A percentile compares a stretch with the other conserved stretches of the same genome.
These are phyloP conservation scores for Xylariomycetidae sp. DNA, from an alignment of 2,329 filamentous ascomycete genomes.

Conservation along the genomic window DNA sequence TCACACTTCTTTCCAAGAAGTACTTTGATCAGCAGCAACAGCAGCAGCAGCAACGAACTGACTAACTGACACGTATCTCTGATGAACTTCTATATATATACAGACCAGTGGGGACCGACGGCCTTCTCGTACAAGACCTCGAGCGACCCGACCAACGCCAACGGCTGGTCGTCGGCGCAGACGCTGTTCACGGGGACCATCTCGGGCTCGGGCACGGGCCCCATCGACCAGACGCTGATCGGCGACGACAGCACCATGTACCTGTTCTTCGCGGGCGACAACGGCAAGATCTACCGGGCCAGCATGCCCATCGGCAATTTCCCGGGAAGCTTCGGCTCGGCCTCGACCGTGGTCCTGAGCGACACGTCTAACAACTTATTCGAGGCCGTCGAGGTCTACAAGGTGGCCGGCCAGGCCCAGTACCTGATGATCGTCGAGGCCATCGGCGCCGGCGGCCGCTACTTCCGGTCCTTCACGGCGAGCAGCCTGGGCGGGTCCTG, in stretches of 20 bases:
- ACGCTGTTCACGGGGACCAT: constrained; percentile 54
- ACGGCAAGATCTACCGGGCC: constrained; percentile 59
- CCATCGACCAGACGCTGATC: constrained; percentile 60
- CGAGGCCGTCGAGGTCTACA: constrained; percentile 64
- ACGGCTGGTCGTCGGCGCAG: constrained; percentile 50
- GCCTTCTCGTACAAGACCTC: constrained; percentile 58
- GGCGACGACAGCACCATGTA: constrained; percentile 58
- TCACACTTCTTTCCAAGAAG: no score
- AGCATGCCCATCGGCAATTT: constrained; percentile 59
- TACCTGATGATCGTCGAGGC: constrained; percentile 68
- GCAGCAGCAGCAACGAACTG: no score
- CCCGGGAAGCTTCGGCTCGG: constrained; percentile 52
- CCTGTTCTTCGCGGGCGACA: constrained; percentile 62
- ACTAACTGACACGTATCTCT: no score
- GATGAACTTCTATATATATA: no score
- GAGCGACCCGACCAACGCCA: constrained; percentile 49
- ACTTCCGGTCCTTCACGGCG: constrained; percentile 64
- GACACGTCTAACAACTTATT: constrained; percentile 54
- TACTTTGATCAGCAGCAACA: no score
- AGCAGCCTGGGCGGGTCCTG: constrained; percentile 51
- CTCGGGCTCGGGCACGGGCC: constrained; percentile 42
- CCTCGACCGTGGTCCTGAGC: constrained; percentile 43
- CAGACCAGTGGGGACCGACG: constrained; percentile 58
- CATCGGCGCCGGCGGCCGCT: constrained; percentile 52
- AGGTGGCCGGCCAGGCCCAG: constrained; percentile 44